Evolutionary conservation across 2,329 filamentous ascomycete species (phyloP), one percentile per base, ranked within the genome.

Genomic region (Penicillium sp.): DNA sequence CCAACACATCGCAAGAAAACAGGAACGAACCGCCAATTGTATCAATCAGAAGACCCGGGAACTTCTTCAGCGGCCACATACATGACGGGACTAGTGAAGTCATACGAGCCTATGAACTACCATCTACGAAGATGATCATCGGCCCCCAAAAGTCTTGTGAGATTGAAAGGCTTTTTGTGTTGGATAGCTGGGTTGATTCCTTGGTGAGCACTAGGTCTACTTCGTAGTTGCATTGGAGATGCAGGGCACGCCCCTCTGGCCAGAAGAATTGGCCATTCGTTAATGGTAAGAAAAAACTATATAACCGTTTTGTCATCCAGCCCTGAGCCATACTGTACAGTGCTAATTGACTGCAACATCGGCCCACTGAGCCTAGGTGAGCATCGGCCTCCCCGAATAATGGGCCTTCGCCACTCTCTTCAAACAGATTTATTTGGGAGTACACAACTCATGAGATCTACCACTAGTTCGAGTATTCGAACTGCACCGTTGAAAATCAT

Each of bases 371-470:
- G 49, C 16, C 31, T 9, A 33, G n/a, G 7, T 40, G 23, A 29
- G 21, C 13, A 51, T 15, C 43, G 33, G 36, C 40, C 39, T 16
- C n/a, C 13, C 41, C 41, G 40, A 56, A 21, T 15, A 13, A 21
- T 25, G 9, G 21, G 29, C 6, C 4, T 21, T 21, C 41, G 11
- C 25, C 41, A 33, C n/a, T 45, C n/a, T 7, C 25, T 10, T 23
- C 13, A n/a, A 3, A 47, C 21, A 36, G 16, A 9, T 21, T 33
- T n/a, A 34, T 23, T 3, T 40, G 11, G n/a, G 49, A 43, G 27
- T 23, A 23, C 41, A 16, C n/a, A 27, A 29, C 41, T 43, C 25
- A 21, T 40, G 43, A 53, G 54, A 53, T 56, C 49, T 36, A 56
- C 54, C 49, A 44, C 54, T 56, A 47, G 43, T 36, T n/a, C 21